These are phyloP conservation scores for Fraxinus sp. DNA, from an alignment of 305 asterid species.

Conservation along the genomic window DNA sequence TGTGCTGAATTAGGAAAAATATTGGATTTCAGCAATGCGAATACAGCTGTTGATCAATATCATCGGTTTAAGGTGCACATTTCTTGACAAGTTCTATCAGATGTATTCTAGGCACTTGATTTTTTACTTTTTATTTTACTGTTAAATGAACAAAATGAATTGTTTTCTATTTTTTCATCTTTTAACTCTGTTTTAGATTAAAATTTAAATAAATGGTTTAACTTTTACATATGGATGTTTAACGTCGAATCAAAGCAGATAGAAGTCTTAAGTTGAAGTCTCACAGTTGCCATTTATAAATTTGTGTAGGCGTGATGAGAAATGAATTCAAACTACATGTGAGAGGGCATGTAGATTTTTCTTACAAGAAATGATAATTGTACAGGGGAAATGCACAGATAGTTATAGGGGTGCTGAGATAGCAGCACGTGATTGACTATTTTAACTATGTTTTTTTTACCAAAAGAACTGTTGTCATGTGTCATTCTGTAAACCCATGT, in stretches of 20 bases:
- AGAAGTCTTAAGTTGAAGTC: neutral
- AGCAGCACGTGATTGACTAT: too few relatives aligned
- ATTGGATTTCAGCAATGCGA: slow-evolving; percentile 86
- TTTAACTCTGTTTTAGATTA: neutral
- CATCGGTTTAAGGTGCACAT: slow-evolving; percentile 72
- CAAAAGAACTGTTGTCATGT: too few relatives aligned
- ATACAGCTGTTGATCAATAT: slow-evolving; percentile 84
- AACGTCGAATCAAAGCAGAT: neutral
- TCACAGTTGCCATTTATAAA: neutral
- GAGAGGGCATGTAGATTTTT: neutral
- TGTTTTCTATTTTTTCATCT: neutral
- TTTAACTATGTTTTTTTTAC: too few relatives aligned
- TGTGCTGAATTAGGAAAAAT: slow-evolving; percentile 49
- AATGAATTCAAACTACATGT: neutral
- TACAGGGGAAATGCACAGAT: too few relatives aligned
- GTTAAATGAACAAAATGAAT: neutral
- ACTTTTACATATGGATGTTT: neutral
- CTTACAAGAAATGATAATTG: too few relatives aligned
- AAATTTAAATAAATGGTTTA: neutral
- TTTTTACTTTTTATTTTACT: neutral
- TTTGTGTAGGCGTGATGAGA: neutral
- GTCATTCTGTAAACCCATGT: too few relatives aligned
- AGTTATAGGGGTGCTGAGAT: too few relatives aligned
- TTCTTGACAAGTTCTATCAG: neutral
- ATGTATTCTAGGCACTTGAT: neutral